Evolutionary conservation across 163 green algal species (phyloP), one percentile per base, ranked within the genome.

Genomic region (Scenedesmus sp.): DNA sequence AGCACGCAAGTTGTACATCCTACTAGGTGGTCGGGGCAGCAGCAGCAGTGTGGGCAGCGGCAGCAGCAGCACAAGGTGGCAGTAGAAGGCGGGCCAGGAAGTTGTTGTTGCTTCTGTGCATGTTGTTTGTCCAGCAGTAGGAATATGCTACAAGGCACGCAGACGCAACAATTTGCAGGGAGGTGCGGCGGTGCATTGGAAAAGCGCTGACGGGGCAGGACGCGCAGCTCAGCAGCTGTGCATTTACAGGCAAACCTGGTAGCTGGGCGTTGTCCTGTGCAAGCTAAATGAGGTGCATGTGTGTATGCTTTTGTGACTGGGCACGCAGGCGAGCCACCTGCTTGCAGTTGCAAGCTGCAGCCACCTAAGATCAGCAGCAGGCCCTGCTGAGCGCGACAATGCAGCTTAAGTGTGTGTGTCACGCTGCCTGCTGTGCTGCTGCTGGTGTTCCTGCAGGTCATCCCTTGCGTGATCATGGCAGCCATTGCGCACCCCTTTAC

Each of bases 401-500:
- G 1, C 52, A 67, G 46, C 64, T 46, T 59, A 2, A 46, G 74
- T 82, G 7, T 46, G 34, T 12, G 59, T 52, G 10, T 26, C 23
- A 64, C 7, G 10, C 23, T 73, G 55, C 8, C 67, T 79, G 76
- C 59, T 46, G 23, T 8, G 13, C 70, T 79, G 23, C 23, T 79
- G 77, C 34, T 57, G 2, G 59, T 86, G 18, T 52, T 73, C 59
- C 55, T 84, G 76, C 95, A 99, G 96, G 94, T 96, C 1, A 92
- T 96, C 0, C 98, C 98, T 12, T 99, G 98, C 93, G 60, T 97
- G 20, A 18, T 98, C 10, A 87, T 99, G 91, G 98, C 98, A 2
- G 57, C 98, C 23, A 84, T 99, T 10, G 97, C 97, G 2, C 97
- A 99, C 91, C 98, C 98, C 5, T 92, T 86, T 56, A 99, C 98